Evolutionary conservation across 2,329 filamentous ascomycete genomes (phyloP), one percentile per base, ranked within the genome.

Genomic region (Pyrenophora graminea): DNA sequence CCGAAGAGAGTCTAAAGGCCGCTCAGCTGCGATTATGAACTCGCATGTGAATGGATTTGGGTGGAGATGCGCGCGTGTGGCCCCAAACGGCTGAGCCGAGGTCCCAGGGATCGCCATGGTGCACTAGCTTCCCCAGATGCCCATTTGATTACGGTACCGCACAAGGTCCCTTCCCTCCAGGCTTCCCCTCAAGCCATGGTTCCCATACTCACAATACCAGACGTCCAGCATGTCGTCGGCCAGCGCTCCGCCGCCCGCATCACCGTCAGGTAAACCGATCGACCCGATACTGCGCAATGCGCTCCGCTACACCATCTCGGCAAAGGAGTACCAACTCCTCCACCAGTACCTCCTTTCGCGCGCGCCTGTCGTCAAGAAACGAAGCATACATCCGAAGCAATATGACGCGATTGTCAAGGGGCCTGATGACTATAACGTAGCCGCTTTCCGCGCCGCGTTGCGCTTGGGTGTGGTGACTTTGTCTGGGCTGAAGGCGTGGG

Each of bases 211-310:
- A 55, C 40, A 41, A 31, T 38, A 53, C 41, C 34, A 56, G 42
- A 44, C 56, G 37, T 33, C 34, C 46, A 44, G 40, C 21, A 74
- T 74, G 71, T 70, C 70, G 62, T 70, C 68, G 32, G 63, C 63
- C 30, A 62, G 63, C 53, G 54, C 68, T 38, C 55, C 64, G 42
- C 61, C 60, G 36, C 62, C 69, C 30, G 27, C 27, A 30, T 59
- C 68, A 25, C 59, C 69, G 31, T 50, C 64, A 17, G 61, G 59
- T 45, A 65, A 66, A 51, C 59, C 48, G 17, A 64, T 81, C 53
- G 88, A 93, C 61, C 88, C 89, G 4, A 81, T 95, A 56, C 81
- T 95, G 49, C 89, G 90, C 73, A 95, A 94, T 73, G 87, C 90
- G 37, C 80, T 97, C 52, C 87, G 91, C 61, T 92, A 96, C 75